phyloP scores from a whole-genome alignment of 257 asterid genomes.

The Fraxinus excelsior region DNA sequence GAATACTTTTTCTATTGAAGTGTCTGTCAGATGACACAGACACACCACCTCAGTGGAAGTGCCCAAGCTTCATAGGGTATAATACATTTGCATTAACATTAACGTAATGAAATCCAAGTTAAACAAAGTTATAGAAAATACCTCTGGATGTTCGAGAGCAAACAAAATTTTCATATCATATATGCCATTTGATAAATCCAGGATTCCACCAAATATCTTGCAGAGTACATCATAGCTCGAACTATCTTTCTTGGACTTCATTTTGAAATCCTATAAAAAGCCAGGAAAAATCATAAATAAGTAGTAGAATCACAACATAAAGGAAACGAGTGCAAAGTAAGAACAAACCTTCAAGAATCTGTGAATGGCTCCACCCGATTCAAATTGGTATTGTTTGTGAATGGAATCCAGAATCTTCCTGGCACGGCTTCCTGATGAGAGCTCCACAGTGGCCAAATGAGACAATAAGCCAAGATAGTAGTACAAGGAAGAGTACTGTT shows the following conservation, averaged over 20 bases:
- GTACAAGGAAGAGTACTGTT: not conserved
- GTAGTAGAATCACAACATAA: constrained; percentile 7
- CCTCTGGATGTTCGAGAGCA: constrained; percentile 85
- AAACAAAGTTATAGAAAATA: constrained; percentile 29
- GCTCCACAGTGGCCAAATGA: constrained; percentile 20
- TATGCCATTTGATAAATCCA: constrained; percentile 45
- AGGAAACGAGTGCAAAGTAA: constrained; percentile 14
- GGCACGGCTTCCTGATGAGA: constrained; percentile 47
- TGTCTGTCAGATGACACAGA: not conserved
- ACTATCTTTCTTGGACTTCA: constrained; percentile 53
- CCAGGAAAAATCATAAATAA: constrained; percentile 4
- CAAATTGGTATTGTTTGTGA: constrained; percentile 69
- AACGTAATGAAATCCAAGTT: constrained; percentile 2
- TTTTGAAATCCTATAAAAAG: constrained; percentile 40
- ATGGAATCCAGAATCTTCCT: constrained; percentile 57
- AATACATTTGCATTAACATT: not conserved
- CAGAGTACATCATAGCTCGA: constrained; percentile 60
- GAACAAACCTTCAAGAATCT: constrained; percentile 60
- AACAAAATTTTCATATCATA: constrained; percentile 64
- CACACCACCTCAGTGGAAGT: not conserved
- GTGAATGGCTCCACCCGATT: constrained; percentile 60
- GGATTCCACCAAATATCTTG: constrained; percentile 58
- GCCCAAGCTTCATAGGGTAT: not conserved
- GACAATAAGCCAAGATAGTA: constrained; percentile 13
- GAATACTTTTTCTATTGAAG: not conserved